Conservation (phyloP, 2,329 filamentous ascomycete species). For the Botrytis fabae region DNA sequence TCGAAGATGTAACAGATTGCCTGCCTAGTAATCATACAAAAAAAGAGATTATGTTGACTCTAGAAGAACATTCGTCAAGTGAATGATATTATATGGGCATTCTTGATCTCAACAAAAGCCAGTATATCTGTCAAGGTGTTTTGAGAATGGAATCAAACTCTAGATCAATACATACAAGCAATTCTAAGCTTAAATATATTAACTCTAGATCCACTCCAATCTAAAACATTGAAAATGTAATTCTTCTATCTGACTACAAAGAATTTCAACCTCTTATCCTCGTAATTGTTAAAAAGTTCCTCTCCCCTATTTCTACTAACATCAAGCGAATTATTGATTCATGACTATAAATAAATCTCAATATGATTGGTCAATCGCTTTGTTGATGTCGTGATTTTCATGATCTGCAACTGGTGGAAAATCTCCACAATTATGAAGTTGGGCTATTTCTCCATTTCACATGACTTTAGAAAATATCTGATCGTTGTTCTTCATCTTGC, state of each 20-base stretch:
- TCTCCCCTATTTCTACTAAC: not conserved
- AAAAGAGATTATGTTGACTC: not conserved
- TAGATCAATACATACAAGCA: not conserved
- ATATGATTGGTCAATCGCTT: not conserved
- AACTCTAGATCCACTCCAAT: not conserved
- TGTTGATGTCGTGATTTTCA: not conserved
- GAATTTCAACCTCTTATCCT: not conserved
- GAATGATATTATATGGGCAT: not conserved
- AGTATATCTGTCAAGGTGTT: not conserved
- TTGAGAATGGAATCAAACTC: not conserved
- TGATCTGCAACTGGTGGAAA: constrained; percentile 5
- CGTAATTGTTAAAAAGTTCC: not conserved
- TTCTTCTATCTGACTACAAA: not conserved
- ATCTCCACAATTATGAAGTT: not conserved
- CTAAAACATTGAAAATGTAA: not conserved
- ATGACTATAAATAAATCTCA: not conserved
- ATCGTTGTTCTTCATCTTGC: not conserved
- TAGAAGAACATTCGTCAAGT: not conserved
- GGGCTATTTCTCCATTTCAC: not conserved
- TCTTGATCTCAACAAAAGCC: not conserved
- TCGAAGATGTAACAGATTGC: not conserved
- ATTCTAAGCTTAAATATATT: not conserved
- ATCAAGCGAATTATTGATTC: not conserved
- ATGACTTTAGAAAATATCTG: not conserved
- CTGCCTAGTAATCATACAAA: not conserved